Percentiles rank a stretch among this genome's conserved stretches.
phyloP scores from a whole-genome alignment of 2,329 filamentous ascomycete species.

The Ophiostoma novo-ulmi region DNA sequence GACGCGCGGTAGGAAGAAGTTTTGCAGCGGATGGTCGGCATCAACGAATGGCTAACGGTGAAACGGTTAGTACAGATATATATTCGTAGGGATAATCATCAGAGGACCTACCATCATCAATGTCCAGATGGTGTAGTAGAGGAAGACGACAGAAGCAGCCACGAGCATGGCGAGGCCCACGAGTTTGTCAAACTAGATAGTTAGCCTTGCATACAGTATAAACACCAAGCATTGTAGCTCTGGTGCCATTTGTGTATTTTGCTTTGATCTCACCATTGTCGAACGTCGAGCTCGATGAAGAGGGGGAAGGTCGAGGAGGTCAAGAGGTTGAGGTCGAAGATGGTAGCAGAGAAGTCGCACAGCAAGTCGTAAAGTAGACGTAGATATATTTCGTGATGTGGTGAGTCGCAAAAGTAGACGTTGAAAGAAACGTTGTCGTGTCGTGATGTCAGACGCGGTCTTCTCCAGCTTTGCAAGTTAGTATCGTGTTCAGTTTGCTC shows the following conservation, averaged over 20 bases:
- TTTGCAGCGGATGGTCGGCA: slow-evolving; percentile 84
- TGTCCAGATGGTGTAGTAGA: slow-evolving; percentile 97
- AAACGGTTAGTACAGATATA: slow-evolving; percentile 8
- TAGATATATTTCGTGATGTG: neutral
- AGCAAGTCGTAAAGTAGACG: neutral
- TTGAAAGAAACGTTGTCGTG: neutral
- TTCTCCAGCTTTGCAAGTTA: slow-evolving; percentile 15
- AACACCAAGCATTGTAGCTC: neutral
- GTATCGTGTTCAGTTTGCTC: slow-evolving; percentile 23
- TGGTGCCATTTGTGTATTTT: neutral
- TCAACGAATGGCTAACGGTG: slow-evolving; percentile 84
- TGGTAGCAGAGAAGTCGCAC: neutral
- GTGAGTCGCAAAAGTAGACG: neutral
- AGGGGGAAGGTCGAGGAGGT: slow-evolving; percentile 10
- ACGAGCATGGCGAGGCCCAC: slow-evolving; percentile 63
- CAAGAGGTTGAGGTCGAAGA: neutral
- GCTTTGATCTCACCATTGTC: slow-evolving; percentile 19
- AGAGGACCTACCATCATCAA: slow-evolving; percentile 73
- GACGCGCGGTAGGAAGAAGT: slow-evolving; percentile 91
- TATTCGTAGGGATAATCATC: neutral
- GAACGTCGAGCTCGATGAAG: slow-evolving; percentile 5
- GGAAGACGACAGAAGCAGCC: slow-evolving; percentile 58
- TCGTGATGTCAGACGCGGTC: slow-evolving; percentile 9
- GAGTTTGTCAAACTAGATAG: slow-evolving; percentile 76
- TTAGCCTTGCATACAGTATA: slow-evolving; percentile 22